Conservation (phyloP, 1,284 basidiomycete species). For the Marasmius sp. region DNA sequence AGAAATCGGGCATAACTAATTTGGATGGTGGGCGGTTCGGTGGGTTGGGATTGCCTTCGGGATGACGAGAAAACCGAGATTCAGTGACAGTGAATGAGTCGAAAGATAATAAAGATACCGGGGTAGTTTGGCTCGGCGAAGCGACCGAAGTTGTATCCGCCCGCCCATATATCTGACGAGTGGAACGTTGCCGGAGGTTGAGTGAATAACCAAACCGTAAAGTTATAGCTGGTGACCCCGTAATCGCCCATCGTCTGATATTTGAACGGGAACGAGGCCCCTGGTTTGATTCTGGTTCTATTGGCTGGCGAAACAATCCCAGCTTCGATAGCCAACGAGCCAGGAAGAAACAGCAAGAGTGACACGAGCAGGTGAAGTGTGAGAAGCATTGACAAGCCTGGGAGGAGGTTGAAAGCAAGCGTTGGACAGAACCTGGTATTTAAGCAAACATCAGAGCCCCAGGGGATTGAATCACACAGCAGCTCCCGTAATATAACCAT, state of each 20-base stretch:
- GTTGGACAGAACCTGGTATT: not conserved
- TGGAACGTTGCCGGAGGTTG: conserved; percentile 25
- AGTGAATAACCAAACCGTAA: conserved; percentile 40
- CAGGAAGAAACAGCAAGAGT: not conserved
- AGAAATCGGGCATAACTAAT: conserved; percentile 20
- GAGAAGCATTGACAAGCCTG: not conserved
- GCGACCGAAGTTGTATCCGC: conserved; percentile 42
- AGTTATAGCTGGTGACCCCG: conserved; percentile 41
- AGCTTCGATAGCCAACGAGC: conserved; percentile 3
- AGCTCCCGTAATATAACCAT: too few relatives aligned
- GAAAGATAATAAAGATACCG: conserved; percentile 23
- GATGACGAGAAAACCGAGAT: not conserved
- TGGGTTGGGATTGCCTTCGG: conserved; percentile 13
- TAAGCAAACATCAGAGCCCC: not conserved
- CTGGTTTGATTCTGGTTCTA: conserved; percentile 30
- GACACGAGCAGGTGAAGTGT: not conserved
- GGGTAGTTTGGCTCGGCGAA: conserved; percentile 44
- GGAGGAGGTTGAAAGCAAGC: not conserved
- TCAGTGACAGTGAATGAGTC: not conserved
- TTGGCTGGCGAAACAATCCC: conserved; percentile 19
- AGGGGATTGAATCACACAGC: too few relatives aligned
- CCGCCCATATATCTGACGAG: conserved; percentile 27
- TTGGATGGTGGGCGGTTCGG: conserved; percentile 11
- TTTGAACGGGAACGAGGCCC: conserved; percentile 30
- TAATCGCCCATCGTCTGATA: conserved; percentile 44